Percentiles rank a stretch among this genome's conserved stretches.
These are phyloP conservation scores for Mrakiaceae sp. DNA, from an alignment of 1,284 basidiomycete genomes.

Conservation along the genomic window DNA sequence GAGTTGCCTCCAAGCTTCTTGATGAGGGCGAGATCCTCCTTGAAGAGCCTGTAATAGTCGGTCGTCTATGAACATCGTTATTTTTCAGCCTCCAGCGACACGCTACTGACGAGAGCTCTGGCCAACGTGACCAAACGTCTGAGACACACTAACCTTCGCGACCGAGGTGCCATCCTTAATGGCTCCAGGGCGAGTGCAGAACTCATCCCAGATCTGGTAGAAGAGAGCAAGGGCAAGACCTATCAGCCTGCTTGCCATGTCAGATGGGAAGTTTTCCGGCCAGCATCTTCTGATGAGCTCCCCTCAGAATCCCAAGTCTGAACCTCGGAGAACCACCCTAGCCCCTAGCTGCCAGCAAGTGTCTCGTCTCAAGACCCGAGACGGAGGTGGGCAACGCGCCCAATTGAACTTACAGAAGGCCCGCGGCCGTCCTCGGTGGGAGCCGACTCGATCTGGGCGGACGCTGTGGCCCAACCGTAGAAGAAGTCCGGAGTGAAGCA, in stretches of 20 bases:
- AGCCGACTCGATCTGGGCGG: conserved; percentile 11
- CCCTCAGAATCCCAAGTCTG: no score
- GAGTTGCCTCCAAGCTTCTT: conserved; percentile 48
- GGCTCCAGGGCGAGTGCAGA: conserved; percentile 52
- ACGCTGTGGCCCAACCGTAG: no score
- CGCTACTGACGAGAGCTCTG: no score
- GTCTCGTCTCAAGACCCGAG: no score
- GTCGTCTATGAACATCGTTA: conserved; percentile 39
- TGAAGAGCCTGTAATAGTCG: conserved; percentile 56
- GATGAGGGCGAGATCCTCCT: conserved; percentile 55
- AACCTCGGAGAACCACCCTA: conserved; percentile 2
- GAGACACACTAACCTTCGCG: conserved; percentile 30
- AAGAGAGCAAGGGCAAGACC: not conserved
- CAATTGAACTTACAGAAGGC: conserved; percentile 12
- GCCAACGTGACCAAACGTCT: no score
- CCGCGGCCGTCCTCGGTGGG: conserved; percentile 6
- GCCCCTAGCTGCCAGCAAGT: not conserved
- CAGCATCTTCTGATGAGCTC: no score
- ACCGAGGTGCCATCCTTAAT: conserved; percentile 55
- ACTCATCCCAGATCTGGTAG: conserved; percentile 66
- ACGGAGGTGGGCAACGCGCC: conserved; percentile 19
- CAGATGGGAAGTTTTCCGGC: no score
- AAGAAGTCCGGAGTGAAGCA: no score
- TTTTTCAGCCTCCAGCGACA: no score
- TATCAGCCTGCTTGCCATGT: not conserved